Conservation (phyloP, 2,329 filamentous ascomycete genomes). For the Penicillium sp. region DNA sequence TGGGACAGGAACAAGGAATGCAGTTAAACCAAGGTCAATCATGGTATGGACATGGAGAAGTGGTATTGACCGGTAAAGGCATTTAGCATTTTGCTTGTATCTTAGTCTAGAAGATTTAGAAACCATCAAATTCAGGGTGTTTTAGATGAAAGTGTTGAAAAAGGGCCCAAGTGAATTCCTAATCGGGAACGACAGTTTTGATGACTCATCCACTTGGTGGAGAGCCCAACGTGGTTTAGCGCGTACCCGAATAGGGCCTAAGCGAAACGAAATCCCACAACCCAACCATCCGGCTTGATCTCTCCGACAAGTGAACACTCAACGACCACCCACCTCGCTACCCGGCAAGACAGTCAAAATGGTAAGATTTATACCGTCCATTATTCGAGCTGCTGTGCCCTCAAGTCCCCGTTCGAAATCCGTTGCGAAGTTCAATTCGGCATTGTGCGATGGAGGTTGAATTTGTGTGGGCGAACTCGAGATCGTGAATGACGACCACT, state of each 20-base stretch:
- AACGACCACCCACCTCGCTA: constrained; percentile 44
- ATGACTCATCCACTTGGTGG: background rate
- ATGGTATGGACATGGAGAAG: constrained; percentile 86
- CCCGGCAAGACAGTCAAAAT: constrained; percentile 51
- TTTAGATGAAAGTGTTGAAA: background rate
- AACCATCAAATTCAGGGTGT: background rate
- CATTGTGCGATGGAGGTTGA: constrained; percentile 14
- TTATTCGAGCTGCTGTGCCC: constrained; percentile 21
- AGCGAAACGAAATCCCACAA: constrained; percentile 49
- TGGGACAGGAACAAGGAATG: constrained; percentile 82
- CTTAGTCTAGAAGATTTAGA: background rate
- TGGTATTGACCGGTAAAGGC: constrained; percentile 57
- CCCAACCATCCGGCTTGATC: constrained; percentile 35
- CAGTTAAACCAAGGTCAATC: constrained; percentile 72
- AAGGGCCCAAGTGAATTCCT: background rate
- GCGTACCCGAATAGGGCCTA: constrained; percentile 40
- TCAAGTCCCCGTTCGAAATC: constrained; percentile 25
- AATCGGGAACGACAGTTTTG: constrained; percentile 1
- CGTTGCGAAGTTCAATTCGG: constrained; percentile 7
- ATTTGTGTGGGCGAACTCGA: constrained; percentile 22
- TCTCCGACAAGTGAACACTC: constrained; percentile 42
- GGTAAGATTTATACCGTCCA: constrained; percentile 38
- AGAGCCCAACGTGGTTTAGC: constrained; percentile 31
- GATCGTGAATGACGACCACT: constrained; percentile 11
- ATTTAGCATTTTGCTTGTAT: constrained; percentile 34